Evolutionary conservation across 345 rosid species (phyloP), one percentile per base, ranked within the genome.

Genomic region (Melaleuca quinquenervia): DNA sequence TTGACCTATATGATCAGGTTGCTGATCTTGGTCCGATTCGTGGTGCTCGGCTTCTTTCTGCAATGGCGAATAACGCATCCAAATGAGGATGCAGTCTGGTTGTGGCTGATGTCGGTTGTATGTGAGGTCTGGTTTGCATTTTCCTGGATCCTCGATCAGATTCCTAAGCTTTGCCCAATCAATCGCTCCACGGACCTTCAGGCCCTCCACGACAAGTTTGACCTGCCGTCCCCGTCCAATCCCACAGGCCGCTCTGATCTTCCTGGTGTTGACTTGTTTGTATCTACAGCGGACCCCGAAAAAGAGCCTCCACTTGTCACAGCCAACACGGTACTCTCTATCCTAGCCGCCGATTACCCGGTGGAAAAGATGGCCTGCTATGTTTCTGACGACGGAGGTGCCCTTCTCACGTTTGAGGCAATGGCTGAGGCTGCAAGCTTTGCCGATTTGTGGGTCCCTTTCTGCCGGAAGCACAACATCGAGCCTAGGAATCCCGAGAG

Each of bases 371-470:
- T 95, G 7, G 88, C 96, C 0, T 97, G 99, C 84, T 97, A 97
- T 84, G 52, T 95, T 50, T 97, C 98, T 8, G 98, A 97, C 54
- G 99, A 97, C 49, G 98, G 99, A 14, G 99, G 98, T 1, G 98
- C 99, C n/a, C 95, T 97, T 49, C 93, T 97, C 21, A 94, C 96
- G 0, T 97, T 97, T 36, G 99, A 97, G 91, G 98, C 98, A 5
- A 95, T 97, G 99, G 98, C 99, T 0, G 99, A 97, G 93, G 98
- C 98, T 16, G 96, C 96, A 3, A 96, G 98, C 89, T 97, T 96
- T 76, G 99, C 98, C 1, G 98, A 96, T 53, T 78, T 95, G 54
- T 97, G 98, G 99, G 96, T 97, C 36, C 99, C 99, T 0, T 97
- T 97, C 88, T 97, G 98, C 83, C 91, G 95, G 64, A 97, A 97